Conservation (phyloP, 1,284 basidiomycete genomes). For the Moesziomyces sp. region DNA sequence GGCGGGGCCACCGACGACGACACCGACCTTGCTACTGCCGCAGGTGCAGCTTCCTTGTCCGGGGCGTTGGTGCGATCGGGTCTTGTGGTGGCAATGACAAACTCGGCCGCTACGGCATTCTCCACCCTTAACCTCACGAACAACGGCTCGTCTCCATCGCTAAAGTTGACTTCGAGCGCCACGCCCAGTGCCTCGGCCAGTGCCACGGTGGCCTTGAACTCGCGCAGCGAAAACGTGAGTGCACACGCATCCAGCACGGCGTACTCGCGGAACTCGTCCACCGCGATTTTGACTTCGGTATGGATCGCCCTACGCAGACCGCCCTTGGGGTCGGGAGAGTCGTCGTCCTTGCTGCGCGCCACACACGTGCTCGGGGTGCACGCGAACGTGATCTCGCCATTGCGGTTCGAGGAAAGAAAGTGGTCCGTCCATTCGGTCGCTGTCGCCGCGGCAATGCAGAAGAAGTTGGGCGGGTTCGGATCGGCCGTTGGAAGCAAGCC, state of each 20-base stretch:
- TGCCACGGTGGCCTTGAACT: constrained; percentile 54
- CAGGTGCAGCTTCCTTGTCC: not conserved
- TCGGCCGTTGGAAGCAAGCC: constrained; percentile 50
- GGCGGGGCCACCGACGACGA: not conserved
- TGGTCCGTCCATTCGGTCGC: constrained; percentile 57
- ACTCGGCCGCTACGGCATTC: constrained; percentile 32
- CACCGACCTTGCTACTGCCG: too few relatives aligned
- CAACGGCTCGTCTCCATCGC: constrained; percentile 52
- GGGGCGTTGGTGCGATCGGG: constrained; percentile 5
- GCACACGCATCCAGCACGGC: constrained; percentile 23
- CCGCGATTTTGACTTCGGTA: constrained; percentile 47
- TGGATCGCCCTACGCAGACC: constrained; percentile 36
- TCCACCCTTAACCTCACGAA: constrained; percentile 43
- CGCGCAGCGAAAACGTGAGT: constrained; percentile 50
- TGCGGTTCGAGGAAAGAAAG: constrained; percentile 39
- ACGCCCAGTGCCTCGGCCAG: constrained; percentile 38
- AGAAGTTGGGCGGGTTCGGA: constrained; percentile 40
- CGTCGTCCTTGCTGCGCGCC: constrained; percentile 37
- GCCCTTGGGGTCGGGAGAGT: constrained; percentile 1
- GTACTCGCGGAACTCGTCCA: constrained; percentile 46
- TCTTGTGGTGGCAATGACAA: constrained; percentile 54
- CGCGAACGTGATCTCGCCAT: constrained; percentile 50
- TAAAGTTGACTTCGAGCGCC: constrained; percentile 44
- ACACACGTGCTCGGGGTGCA: constrained; percentile 32
- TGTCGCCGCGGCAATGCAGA: constrained; percentile 31